Evolutionary conservation across 495 filamentous ascomycete species (phyloP).

Genomic region (Hypoxylon lienhwacheense): DNA sequence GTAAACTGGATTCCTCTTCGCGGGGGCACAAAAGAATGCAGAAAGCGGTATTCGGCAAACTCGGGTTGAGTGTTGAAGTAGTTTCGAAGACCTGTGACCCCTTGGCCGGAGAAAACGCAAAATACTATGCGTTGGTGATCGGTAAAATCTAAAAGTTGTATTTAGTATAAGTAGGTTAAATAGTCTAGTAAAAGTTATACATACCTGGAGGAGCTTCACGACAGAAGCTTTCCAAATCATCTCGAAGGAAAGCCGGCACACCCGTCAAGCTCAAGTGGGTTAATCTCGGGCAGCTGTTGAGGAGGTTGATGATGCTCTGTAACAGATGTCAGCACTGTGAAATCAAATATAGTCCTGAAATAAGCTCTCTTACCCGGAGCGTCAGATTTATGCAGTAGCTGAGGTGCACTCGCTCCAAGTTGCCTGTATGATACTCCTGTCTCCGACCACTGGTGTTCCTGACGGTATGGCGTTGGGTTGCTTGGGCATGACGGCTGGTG

Average conservation of each 20-base stretch:
- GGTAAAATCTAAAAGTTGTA: constrained; percentile 71
- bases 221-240: constrained; percentile 80
- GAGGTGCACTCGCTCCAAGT: constrained; percentile 90
- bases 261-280: constrained; percentile 96
- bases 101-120: constrained; percentile 92
- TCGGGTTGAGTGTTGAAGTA: constrained; percentile 64
- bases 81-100: constrained; percentile 74
- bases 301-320: constrained; percentile 85
- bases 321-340: constrained; percentile 24
- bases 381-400: constrained; percentile 90
- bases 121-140: constrained; percentile 93
- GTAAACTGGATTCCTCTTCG: constrained; percentile 13
- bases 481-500: constrained; percentile 51
- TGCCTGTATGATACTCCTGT: constrained; percentile 47
- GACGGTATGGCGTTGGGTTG: constrained; percentile 53
- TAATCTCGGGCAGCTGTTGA: constrained; percentile 87
- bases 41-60: constrained; percentile 32
- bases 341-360: not conserved
- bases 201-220: constrained; percentile 77
- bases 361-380: constrained; percentile 61
- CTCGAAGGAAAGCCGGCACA: constrained; percentile 77
- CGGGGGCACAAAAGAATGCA: constrained; percentile 5
- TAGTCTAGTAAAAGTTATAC: constrained; percentile 5
- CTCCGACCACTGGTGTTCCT: constrained; percentile 35
- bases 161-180: constrained; percentile 34